Conservation (phyloP, 345 rosid genomes). For the Cochlearia excelsa region DNA sequence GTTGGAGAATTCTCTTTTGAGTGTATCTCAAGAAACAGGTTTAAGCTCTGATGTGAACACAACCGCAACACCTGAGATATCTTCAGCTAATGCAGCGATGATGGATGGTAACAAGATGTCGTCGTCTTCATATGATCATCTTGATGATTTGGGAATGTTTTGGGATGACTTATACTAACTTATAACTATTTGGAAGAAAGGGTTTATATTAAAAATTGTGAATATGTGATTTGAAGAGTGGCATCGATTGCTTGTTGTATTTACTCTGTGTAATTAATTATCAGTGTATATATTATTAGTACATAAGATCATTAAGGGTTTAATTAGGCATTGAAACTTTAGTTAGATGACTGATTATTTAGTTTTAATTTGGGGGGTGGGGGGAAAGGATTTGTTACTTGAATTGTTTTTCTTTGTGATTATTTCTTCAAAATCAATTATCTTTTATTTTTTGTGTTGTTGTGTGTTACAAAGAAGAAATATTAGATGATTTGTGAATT, state of each 20-base stretch:
- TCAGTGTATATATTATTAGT: slow-evolving; percentile 5
- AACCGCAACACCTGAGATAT: slow-evolving; percentile 44
- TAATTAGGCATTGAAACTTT: slow-evolving; percentile 21
- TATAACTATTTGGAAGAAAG: slow-evolving; percentile 3
- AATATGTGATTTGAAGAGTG: slow-evolving; percentile 26
- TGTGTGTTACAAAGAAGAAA: no score
- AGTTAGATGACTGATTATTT: slow-evolving; percentile 29
- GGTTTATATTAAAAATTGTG: slow-evolving; percentile 14
- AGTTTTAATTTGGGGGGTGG: slow-evolving; percentile 21
- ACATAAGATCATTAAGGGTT: slow-evolving; percentile 24
- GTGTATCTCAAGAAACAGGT: slow-evolving; percentile 58
- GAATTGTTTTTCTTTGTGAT: slow-evolving; percentile 20
- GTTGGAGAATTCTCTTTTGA: slow-evolving; percentile 35
- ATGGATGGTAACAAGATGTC: slow-evolving; percentile 22
- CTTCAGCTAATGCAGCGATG: slow-evolving; percentile 31
- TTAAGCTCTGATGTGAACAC: slow-evolving; percentile 47
- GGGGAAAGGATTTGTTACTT: slow-evolving; percentile 6
- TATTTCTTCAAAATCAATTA: slow-evolving; percentile 20
- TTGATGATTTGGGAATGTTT: slow-evolving; percentile 29
- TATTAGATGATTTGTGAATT: no score
- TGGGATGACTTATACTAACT: slow-evolving; percentile 30
- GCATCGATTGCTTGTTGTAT: slow-evolving; percentile 21
- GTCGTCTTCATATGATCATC: slow-evolving; percentile 18
- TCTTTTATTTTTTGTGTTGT: background rate
- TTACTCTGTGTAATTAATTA: slow-evolving; percentile 7